Evolutionary conservation across 2,329 filamentous ascomycete species (phyloP).

Genomic region (Malbranchea zuffiana): DNA sequence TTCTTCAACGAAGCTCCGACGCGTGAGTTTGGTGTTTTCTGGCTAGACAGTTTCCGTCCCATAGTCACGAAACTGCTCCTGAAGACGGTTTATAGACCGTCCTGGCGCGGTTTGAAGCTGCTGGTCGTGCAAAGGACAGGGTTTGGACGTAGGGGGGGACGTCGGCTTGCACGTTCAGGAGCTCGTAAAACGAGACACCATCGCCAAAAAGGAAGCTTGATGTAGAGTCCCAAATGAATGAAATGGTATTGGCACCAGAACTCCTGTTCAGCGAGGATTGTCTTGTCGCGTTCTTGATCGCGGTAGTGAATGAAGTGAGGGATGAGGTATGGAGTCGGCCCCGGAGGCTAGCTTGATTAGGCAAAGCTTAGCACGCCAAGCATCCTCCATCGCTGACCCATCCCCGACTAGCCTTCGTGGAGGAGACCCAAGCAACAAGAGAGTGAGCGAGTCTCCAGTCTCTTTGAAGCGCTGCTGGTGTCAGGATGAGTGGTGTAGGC

Average conservation of each 20-base stretch:
- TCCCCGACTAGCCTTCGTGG: background rate
- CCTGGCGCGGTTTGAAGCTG: too few species aligned
- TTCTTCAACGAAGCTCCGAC: slow-evolving; percentile 25
- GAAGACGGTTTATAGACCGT: too few species aligned
- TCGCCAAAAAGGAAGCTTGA: too few species aligned
- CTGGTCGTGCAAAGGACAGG: too few species aligned
- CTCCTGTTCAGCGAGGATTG: too few species aligned
- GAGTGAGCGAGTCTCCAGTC: background rate
- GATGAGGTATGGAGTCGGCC: slow-evolving; percentile 5
- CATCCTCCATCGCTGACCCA: background rate
- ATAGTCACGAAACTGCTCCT: too few species aligned
- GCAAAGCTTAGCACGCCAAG: slow-evolving; percentile 7
- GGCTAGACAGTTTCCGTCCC: slow-evolving; percentile 19
- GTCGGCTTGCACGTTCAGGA: too few species aligned
- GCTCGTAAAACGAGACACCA: too few species aligned
- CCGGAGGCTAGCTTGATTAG: slow-evolving; percentile 5
- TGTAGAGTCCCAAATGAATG: too few species aligned
- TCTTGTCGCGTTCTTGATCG: slow-evolving; percentile 7
- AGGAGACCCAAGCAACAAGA: background rate
- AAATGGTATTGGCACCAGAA: too few species aligned
- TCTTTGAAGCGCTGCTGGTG: slow-evolving; percentile 11
- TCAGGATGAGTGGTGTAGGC: slow-evolving; percentile 28
- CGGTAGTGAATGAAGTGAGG: slow-evolving; percentile 3
- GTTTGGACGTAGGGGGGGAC: too few species aligned
- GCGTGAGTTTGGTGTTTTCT: slow-evolving; percentile 22